A percentile compares a stretch with the other conserved stretches of the same genome.
Conservation (phyloP, 202 grass and related monocot genomes). For the Panicum hallii region DNA sequence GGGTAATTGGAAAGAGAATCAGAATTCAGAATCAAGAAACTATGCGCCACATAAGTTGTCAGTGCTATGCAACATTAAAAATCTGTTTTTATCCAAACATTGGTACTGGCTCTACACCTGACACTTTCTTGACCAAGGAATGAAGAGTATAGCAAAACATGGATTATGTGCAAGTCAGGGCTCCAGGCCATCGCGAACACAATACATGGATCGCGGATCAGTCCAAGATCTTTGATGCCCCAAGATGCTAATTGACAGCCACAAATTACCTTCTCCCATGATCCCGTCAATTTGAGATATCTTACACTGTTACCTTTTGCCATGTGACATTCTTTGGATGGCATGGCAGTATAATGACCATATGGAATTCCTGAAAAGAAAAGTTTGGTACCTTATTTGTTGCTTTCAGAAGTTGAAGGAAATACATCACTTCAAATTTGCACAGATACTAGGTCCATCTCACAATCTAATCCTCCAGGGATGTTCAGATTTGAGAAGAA, state of each 20-base stretch:
- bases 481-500: conserved; percentile 32
- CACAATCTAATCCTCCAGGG: conserved; percentile 35
- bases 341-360: conserved; percentile 77
- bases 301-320: conserved; percentile 84
- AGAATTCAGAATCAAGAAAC: conserved; percentile 25
- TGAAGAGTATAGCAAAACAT: not conserved
- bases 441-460: conserved; percentile 17
- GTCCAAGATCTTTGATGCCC: conserved; percentile 26
- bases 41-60: not conserved
- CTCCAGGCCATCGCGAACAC: conserved; percentile 1
- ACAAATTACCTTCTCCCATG: conserved; percentile 39
- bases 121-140: conserved; percentile 22
- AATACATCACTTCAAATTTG: conserved; percentile 54
- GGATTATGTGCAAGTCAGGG: not conserved
- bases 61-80: conserved; percentile 3
- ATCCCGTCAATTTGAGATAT: conserved; percentile 43
- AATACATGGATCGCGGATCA: not conserved
- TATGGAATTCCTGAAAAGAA: conserved; percentile 98
- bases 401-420: conserved; percentile 52
- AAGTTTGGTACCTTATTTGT: conserved; percentile 63
- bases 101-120: not conserved
- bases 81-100: conserved; percentile 1
- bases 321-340: conserved; percentile 89
- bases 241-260: conserved; percentile 16
- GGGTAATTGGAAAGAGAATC: conserved; percentile 2